Percentiles rank a stretch among this genome's conserved stretches.
phyloP scores from a whole-genome alignment of 345 rosid species.

The Brassica juncea region DNA sequence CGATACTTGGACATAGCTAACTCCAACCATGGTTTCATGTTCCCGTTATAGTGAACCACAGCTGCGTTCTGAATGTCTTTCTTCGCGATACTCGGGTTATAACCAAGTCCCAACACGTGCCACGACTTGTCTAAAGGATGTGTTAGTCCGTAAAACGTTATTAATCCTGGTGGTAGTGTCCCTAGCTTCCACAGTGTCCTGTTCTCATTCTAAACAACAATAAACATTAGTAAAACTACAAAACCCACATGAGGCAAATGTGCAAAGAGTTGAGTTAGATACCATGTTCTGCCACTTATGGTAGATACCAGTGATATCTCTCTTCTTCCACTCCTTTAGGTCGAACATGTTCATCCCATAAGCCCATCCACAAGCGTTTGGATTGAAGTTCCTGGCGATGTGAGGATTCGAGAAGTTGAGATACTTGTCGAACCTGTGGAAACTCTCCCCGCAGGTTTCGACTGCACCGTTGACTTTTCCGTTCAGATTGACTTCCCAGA shows the following conservation, averaged over 20 bases:
- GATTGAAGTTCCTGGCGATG: slow-evolving; percentile 82
- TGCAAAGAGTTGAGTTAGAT: slow-evolving; percentile 24
- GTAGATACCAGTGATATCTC: slow-evolving; percentile 95
- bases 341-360: slow-evolving; percentile 99
- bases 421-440: slow-evolving; percentile 96
- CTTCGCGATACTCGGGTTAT: slow-evolving; percentile 81
- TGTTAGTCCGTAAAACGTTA: slow-evolving; percentile 85
- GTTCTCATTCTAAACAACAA: slow-evolving; percentile 73
- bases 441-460: slow-evolving; percentile 98
- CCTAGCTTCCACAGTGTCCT: slow-evolving; percentile 98
- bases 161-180: slow-evolving; percentile 96
- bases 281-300: slow-evolving; percentile 99
- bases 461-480: slow-evolving; percentile 99
- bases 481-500: slow-evolving; percentile 79
- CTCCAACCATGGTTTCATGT: slow-evolving; percentile 99
- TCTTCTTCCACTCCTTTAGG: slow-evolving; percentile 85
- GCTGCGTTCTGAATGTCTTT: slow-evolving; percentile 89
- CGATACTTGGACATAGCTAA: slow-evolving; percentile 94
- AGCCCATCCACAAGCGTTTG: slow-evolving; percentile 99
- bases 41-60: slow-evolving; percentile 94
- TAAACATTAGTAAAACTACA: background rate
- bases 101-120: slow-evolving; percentile 98
- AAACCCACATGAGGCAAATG: background rate
- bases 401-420: slow-evolving; percentile 92
- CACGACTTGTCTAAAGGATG: slow-evolving; percentile 89